phyloP scores from a whole-genome alignment of 108 stramenopile species.

The Mediolabrus comicus region DNA sequence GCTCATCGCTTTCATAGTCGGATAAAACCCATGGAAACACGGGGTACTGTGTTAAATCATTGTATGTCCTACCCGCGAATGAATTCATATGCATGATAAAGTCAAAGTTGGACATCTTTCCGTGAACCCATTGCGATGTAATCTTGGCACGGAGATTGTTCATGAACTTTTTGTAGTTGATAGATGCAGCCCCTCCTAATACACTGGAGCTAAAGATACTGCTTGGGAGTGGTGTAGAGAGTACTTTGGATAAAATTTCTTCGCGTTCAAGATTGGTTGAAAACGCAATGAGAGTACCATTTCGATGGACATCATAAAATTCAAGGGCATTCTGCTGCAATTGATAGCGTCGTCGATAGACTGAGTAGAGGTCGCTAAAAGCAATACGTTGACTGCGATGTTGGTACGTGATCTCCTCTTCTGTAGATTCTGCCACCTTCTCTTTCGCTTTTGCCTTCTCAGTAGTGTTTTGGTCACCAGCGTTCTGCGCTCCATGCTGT shows the following conservation, averaged over 20 bases:
- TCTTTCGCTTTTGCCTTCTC: constrained; percentile 51
- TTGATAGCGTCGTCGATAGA: constrained; percentile 90
- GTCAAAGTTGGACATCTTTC: constrained; percentile 96
- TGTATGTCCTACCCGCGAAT: constrained; percentile 95
- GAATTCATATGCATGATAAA: constrained; percentile 98
- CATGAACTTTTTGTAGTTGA: constrained; percentile 91
- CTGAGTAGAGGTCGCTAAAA: constrained; percentile 78
- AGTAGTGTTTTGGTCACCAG: constrained; percentile 10
- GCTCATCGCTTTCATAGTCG: constrained; percentile 91
- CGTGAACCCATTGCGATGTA: constrained; percentile 80
- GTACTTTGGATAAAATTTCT: constrained; percentile 71
- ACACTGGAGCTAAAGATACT: constrained; percentile 66
- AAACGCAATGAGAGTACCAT: constrained; percentile 79
- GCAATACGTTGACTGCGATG: constrained; percentile 85
- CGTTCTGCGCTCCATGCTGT: constrained; percentile 40
- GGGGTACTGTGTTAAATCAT: constrained; percentile 97
- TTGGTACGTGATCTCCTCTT: constrained; percentile 78
- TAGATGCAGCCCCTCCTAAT: constrained; percentile 51
- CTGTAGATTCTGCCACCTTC: constrained; percentile 31
- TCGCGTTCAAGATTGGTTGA: constrained; percentile 67
- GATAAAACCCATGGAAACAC: constrained; percentile 99
- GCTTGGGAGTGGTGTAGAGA: constrained; percentile 78
- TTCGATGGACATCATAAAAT: constrained; percentile 85
- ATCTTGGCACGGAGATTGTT: constrained; percentile 76
- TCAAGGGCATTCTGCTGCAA: constrained; percentile 93